phyloP scores from a whole-genome alignment of 2,329 filamentous ascomycete genomes.

The Pestalotiopsis sp. region DNA sequence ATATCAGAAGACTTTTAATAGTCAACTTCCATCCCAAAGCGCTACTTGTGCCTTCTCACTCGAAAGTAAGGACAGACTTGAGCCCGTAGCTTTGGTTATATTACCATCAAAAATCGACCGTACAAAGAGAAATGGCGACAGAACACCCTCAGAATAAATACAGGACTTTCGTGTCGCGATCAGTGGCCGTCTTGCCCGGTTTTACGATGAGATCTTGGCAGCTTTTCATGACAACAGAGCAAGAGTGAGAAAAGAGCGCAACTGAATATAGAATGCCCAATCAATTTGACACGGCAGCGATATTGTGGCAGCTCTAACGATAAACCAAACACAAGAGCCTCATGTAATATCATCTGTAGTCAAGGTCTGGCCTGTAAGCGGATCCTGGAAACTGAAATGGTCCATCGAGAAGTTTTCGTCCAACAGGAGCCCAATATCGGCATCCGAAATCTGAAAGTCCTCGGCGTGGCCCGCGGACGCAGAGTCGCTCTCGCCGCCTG shows the following conservation, averaged over 20 bases:
- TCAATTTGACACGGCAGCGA: not conserved
- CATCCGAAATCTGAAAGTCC: conserved; percentile 13
- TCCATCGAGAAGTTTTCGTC: conserved; percentile 11
- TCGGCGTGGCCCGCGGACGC: not conserved
- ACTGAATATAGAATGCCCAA: not conserved
- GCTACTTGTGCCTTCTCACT: too few species aligned
- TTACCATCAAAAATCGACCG: too few species aligned
- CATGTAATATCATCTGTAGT: not conserved
- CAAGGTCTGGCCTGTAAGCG: not conserved
- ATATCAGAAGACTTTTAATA: too few species aligned
- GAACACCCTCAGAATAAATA: too few species aligned
- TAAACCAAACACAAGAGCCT: not conserved
- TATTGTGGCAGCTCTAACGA: not conserved
- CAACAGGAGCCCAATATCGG: conserved; percentile 10
- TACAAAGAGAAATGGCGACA: too few species aligned
- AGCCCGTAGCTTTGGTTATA: too few species aligned
- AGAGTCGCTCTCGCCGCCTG: not conserved
- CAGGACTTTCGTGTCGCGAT: too few species aligned
- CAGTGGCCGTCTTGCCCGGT: too few species aligned
- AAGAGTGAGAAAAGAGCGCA: not conserved
- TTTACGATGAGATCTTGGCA: too few species aligned
- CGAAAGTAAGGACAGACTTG: too few species aligned
- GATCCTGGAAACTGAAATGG: conserved; percentile 7
- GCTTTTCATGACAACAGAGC: too few species aligned
- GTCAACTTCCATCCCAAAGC: too few species aligned